A percentile compares a stretch with the other conserved stretches of the same genome.
Conservation (phyloP, 2,329 filamentous ascomycete genomes). For the Monilinia vaccinii-corymbosi region DNA sequence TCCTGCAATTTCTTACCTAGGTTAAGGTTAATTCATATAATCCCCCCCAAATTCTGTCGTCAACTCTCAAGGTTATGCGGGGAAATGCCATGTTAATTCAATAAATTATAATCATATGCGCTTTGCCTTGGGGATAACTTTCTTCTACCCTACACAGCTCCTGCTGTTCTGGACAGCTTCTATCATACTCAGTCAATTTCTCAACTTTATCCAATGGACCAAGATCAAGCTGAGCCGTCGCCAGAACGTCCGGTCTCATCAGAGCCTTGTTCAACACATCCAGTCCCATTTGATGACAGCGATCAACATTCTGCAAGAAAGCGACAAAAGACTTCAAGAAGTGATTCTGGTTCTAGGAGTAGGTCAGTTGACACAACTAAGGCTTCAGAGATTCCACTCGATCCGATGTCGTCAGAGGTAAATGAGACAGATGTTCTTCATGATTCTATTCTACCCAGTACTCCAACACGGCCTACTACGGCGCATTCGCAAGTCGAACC, state of each 20-base stretch:
- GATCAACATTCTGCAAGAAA: conserved; percentile 42
- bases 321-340: conserved; percentile 50
- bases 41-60: too few species aligned
- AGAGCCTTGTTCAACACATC: conserved; percentile 53
- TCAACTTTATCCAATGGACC: conserved; percentile 32
- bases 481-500: conserved; percentile 33
- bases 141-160: conserved; percentile 15
- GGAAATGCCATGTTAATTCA: neutral
- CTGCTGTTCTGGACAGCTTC: conserved; percentile 9
- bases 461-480: conserved; percentile 26
- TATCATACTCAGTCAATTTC: conserved; percentile 40
- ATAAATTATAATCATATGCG: conserved; percentile 13
- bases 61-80: neutral
- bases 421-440: conserved; percentile 28
- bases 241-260: conserved; percentile 51
- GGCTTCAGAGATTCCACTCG: conserved; percentile 15
- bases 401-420: conserved; percentile 14
- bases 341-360: conserved; percentile 46
- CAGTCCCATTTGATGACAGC: conserved; percentile 55
- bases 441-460: conserved; percentile 25
- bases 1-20: too few species aligned
- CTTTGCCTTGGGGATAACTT: conserved; percentile 10
- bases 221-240: conserved; percentile 30
- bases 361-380: conserved; percentile 37
- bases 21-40: too few species aligned